A percentile compares a stretch with the other conserved stretches of the same genome.
These are phyloP conservation scores for Thinopyrum elongatum DNA, from an alignment of 176 grass and related monocot species.

Conservation along the genomic window DNA sequence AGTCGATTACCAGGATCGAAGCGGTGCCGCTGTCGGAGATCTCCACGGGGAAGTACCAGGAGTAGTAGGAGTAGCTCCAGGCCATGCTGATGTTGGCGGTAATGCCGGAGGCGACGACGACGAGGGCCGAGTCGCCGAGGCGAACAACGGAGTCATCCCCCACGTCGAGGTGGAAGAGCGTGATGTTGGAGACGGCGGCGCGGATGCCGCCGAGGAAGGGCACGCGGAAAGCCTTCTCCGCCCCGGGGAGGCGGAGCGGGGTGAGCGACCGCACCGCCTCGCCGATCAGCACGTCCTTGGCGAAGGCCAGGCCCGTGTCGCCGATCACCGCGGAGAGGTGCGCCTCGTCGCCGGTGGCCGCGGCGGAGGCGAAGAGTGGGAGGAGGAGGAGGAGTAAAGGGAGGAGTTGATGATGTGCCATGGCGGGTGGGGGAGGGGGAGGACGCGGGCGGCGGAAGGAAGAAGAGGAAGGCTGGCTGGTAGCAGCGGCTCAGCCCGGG, in stretches of 20 bases:
- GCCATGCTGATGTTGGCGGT: conserved; percentile 71
- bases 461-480: conserved; percentile 11
- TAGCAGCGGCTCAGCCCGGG: not conserved
- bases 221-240: conserved; percentile 58
- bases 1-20: conserved; percentile 58
- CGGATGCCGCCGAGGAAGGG: conserved; percentile 59
- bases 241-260: conserved; percentile 63
- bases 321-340: conserved; percentile 61
- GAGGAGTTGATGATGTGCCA: conserved; percentile 17
- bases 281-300: conserved; percentile 67
- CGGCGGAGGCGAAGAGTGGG: not conserved
- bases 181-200: conserved; percentile 60
- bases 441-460: conserved; percentile 3
- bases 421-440: conserved; percentile 11
- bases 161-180: conserved; percentile 67
- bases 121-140: conserved; percentile 45
- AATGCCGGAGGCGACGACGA: conserved; percentile 65
- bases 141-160: conserved; percentile 47
- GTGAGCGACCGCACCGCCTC: conserved; percentile 64
- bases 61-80: conserved; percentile 75
- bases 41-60: conserved; percentile 53
- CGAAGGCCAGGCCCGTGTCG: conserved; percentile 61
- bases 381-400: conserved; percentile 26
- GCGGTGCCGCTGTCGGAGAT: conserved; percentile 62
- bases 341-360: conserved; percentile 14